phyloP scores from a whole-genome alignment of 495 filamentous ascomycete species.

The Letharia lupina region DNA sequence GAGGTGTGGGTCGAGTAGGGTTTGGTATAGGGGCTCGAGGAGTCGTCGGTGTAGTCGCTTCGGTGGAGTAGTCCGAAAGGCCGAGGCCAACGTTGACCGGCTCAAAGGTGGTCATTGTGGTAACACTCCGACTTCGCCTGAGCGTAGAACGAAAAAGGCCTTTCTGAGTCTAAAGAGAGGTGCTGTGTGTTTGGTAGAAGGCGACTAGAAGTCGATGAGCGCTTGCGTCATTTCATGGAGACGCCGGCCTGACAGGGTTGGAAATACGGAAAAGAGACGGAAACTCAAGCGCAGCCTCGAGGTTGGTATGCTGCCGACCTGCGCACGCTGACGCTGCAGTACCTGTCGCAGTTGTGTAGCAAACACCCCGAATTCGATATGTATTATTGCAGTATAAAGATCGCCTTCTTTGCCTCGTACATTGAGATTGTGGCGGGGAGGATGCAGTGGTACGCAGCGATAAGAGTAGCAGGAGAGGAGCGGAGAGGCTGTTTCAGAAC shows the following conservation, averaged over 20 bases:
- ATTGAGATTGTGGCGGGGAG: slow-evolving; percentile 8
- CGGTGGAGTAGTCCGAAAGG: slow-evolving; percentile 45
- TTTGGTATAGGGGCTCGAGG: slow-evolving; percentile 47
- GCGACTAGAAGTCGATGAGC: slow-evolving; percentile 12
- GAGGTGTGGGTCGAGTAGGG: slow-evolving; percentile 32
- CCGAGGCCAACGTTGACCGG: slow-evolving; percentile 67
- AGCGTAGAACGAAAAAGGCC: not conserved
- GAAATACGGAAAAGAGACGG: not conserved
- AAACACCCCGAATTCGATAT: not conserved
- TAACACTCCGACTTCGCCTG: slow-evolving; percentile 2
- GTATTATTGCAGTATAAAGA: not conserved
- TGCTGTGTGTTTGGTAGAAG: slow-evolving; percentile 27
- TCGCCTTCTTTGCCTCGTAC: slow-evolving; percentile 1
- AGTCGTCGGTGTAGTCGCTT: slow-evolving; percentile 54
- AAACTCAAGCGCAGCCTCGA: slow-evolving; percentile 11
- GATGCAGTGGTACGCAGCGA: slow-evolving; percentile 5
- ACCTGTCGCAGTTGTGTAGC: not conserved
- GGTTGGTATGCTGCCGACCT: not conserved
- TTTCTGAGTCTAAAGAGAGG: slow-evolving; percentile 30
- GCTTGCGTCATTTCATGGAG: slow-evolving; percentile 10
- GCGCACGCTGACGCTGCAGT: not conserved
- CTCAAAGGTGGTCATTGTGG: slow-evolving; percentile 53
- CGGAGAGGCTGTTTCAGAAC: slow-evolving; percentile 16
- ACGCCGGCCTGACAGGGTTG: slow-evolving; percentile 3
- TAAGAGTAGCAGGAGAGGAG: slow-evolving; percentile 5